phyloP scores from a whole-genome alignment of 2,329 filamentous ascomycete genomes.

The Xenoacremonium recifei region DNA sequence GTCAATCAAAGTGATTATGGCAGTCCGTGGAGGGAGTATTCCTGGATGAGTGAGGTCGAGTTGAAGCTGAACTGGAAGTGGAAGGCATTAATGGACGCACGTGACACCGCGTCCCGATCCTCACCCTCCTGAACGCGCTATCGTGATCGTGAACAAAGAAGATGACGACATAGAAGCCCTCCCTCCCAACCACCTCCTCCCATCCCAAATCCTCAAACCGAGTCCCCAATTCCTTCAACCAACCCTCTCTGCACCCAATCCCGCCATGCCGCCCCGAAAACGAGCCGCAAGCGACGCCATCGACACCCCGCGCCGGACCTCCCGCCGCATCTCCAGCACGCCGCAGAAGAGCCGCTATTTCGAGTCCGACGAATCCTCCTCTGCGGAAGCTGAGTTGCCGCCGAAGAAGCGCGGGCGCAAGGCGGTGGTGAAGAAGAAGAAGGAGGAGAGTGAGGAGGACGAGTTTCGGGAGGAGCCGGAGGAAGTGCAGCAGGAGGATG shows the following conservation, averaged over 20 bases:
- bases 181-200: background rate
- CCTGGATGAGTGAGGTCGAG: no score
- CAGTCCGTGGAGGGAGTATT: no score
- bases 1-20: no score
- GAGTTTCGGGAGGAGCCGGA: conserved; percentile 21
- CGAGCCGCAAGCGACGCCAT: conserved; percentile 30
- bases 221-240: background rate
- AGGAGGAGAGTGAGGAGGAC: conserved; percentile 25
- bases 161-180: conserved; percentile 24
- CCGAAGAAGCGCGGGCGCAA: conserved; percentile 14
- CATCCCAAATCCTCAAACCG: background rate
- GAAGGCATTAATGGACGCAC: conserved; percentile 12
- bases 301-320: conserved; percentile 42
- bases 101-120: conserved; percentile 24
- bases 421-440: conserved; percentile 5
- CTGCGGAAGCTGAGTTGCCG: conserved; percentile 2
- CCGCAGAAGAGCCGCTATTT: conserved; percentile 53
- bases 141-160: conserved; percentile 15
- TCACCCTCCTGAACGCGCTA: conserved; percentile 15
- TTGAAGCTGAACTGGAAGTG: background rate
- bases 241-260: background rate
- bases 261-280: conserved; percentile 40
- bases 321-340: conserved; percentile 44
- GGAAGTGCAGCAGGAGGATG: conserved; percentile 22
- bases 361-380: conserved; percentile 25